A percentile compares a stretch with the other conserved stretches of the same genome.
Evolutionary conservation across 2,329 filamentous ascomycete genomes (phyloP).

Genomic region (Penicillium sp.): DNA sequence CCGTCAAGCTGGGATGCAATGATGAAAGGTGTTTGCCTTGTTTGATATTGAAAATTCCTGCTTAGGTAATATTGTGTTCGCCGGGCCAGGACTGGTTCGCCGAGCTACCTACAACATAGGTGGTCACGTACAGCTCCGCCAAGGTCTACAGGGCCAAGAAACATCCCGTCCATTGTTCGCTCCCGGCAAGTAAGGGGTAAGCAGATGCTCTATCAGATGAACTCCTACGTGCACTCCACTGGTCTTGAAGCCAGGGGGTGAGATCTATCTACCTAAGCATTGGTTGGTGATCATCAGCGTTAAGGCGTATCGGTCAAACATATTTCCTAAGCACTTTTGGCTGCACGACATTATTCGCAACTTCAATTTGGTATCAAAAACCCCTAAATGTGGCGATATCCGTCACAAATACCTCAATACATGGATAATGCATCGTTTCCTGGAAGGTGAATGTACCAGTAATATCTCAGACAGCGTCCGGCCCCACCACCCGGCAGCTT

Average conservation of each 20-base stretch:
- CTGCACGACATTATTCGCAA: neutral
- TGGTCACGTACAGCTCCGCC: neutral
- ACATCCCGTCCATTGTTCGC: neutral
- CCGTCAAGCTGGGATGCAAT: constrained; percentile 5
- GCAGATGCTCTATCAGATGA: neutral
- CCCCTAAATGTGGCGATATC: neutral
- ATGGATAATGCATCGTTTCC: neutral
- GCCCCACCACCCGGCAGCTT: neutral
- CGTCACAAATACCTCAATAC: neutral
- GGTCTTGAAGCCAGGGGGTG: neutral
- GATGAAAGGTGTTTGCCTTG: constrained; percentile 13
- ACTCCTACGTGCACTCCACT: no score
- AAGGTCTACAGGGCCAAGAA: neutral
- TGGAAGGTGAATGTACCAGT: neutral
- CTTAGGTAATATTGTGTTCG: neutral
- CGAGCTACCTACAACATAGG: no score
- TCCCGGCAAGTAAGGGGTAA: neutral
- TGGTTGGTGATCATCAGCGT: neutral
- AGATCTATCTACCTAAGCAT: neutral
- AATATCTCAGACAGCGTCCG: neutral
- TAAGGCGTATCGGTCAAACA: neutral
- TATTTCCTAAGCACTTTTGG: neutral
- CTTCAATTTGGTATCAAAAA: neutral
- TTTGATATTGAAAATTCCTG: constrained; percentile 8
- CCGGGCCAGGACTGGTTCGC: no score